A percentile compares a stretch with the other conserved stretches of the same genome.
Conservation (phyloP, 139 green algal genomes). For the Picochlorum sp. region DNA sequence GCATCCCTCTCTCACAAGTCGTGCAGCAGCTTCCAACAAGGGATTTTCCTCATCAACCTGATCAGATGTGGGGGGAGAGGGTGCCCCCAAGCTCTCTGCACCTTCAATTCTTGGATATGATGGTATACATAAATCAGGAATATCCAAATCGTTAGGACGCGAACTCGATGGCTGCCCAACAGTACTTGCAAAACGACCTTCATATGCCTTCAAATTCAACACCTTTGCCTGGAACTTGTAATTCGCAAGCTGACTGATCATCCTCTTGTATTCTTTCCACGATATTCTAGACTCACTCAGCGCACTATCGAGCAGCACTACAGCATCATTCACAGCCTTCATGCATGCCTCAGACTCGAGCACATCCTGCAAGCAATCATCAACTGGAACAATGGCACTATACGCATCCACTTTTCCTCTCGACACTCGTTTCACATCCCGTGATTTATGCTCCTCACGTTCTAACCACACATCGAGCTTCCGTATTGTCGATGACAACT, state of each 20-base stretch:
- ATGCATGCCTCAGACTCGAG: neutral
- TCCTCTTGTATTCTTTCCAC: slow-evolving; percentile 7
- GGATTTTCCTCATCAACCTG: neutral
- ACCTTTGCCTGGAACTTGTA: slow-evolving; percentile 3
- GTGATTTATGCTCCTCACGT: neutral
- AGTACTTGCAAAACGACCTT: too few relatives aligned
- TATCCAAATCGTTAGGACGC: too few relatives aligned
- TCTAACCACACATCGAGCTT: slow-evolving; percentile 11
- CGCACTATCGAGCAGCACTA: slow-evolving; percentile 1
- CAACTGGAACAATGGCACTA: slow-evolving; percentile 5
- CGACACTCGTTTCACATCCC: neutral
- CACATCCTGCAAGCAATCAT: neutral
- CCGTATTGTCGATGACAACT: neutral
- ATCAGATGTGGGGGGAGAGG: neutral
- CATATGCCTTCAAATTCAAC: neutral
- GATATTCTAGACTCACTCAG: neutral
- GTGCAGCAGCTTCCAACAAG: neutral
- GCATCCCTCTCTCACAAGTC: too few relatives aligned
- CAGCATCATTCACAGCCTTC: slow-evolving; percentile 5
- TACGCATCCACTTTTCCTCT: slow-evolving; percentile 1
- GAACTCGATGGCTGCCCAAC: too few relatives aligned
- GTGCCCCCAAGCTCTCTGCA: neutral
- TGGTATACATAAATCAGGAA: neutral
- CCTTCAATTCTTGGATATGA: slow-evolving; percentile 1
- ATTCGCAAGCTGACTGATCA: neutral